Conservation (phyloP, 73 alveolate species). For the Symbiodinium pilosum region DNA sequence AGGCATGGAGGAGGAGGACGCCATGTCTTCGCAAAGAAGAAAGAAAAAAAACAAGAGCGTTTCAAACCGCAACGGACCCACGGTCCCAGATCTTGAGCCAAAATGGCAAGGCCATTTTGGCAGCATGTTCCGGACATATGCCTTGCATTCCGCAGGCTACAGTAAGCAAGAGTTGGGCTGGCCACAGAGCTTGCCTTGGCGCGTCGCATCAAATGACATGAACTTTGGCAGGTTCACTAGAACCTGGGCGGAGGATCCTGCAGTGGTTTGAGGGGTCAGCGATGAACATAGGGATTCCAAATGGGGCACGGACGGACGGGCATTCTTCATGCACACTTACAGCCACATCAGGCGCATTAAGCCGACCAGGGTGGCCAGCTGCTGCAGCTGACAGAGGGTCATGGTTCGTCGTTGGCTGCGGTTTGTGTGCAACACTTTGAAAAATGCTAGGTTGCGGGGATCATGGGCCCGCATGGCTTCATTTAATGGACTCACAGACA, state of each 20-base stretch:
- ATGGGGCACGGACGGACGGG: background rate
- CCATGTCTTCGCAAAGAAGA: too few species aligned
- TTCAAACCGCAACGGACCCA: too few species aligned
- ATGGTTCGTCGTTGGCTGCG: background rate
- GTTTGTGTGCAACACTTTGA: background rate
- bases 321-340: background rate
- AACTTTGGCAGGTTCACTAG: background rate
- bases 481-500: too few species aligned
- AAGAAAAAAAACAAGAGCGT: too few species aligned
- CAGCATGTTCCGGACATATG: too few species aligned
- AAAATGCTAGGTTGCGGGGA: background rate
- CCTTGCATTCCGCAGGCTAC: too few species aligned
- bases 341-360: background rate
- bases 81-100: too few species aligned
- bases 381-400: background rate
- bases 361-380: background rate
- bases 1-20: too few species aligned
- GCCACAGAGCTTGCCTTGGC: background rate
- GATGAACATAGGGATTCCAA: background rate
- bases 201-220: background rate
- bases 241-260: background rate
- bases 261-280: background rate
- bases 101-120: too few species aligned
- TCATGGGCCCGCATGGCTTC: too few species aligned
- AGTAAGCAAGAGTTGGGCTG: too few species aligned